Conservation (phyloP, 1,139 yeast genomes). For the Geotrichum restrictum region DNA sequence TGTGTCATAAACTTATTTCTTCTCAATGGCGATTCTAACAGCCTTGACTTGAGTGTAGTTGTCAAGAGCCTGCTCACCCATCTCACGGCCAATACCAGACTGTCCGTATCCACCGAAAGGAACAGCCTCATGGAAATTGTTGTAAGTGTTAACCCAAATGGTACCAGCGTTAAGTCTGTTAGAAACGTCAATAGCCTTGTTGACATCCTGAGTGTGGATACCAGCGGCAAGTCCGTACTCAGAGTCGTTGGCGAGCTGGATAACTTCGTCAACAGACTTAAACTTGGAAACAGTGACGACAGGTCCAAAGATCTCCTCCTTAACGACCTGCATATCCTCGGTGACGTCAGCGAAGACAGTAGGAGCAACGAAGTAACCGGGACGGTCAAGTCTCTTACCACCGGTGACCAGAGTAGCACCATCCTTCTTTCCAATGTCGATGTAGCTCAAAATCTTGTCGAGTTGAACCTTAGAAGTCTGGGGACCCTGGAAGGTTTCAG, state of each 20-base stretch:
- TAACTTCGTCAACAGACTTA: constrained; percentile 62
- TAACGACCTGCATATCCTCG: constrained; percentile 59
- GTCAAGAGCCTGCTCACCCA: constrained; percentile 74
- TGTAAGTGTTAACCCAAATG: constrained; percentile 78
- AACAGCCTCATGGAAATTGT: constrained; percentile 74
- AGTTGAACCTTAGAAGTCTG: constrained; percentile 69
- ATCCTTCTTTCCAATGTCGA: constrained; percentile 62
- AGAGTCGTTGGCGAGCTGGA: constrained; percentile 63
- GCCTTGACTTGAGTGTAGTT: constrained; percentile 82
- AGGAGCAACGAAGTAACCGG: constrained; percentile 74
- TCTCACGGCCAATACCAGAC: constrained; percentile 90
- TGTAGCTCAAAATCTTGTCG: constrained; percentile 64
- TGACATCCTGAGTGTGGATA: constrained; percentile 60
- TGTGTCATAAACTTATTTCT: constrained; percentile 7
- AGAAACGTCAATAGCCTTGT: constrained; percentile 59
- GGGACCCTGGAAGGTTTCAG: constrained; percentile 69
- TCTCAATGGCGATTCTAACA: constrained; percentile 40
- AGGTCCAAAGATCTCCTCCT: constrained; percentile 83
- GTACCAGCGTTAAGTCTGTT: constrained; percentile 72
- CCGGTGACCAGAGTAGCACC: constrained; percentile 71
- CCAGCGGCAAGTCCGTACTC: constrained; percentile 82
- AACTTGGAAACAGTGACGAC: constrained; percentile 70
- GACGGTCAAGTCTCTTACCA: constrained; percentile 56
- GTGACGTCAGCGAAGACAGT: constrained; percentile 68
- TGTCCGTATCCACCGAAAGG: constrained; percentile 82